A percentile compares a stretch with the other conserved stretches of the same genome.
Conservation (phyloP, 371 early-diverging fungal species). For the Phascolomyces articulosus region DNA sequence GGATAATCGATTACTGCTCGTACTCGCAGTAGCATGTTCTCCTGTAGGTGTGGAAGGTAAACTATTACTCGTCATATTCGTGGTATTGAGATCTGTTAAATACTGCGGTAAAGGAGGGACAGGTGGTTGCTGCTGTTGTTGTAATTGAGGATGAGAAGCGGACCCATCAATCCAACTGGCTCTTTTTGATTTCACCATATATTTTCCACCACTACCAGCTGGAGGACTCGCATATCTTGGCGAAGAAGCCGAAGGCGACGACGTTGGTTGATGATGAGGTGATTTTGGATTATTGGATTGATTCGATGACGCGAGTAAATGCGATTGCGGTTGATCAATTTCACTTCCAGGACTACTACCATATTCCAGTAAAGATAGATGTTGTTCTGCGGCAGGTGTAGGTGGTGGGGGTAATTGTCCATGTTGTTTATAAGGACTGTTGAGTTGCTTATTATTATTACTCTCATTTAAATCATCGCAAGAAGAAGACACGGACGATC, state of each 20-base stretch:
- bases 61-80: conserved; percentile 6
- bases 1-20: conserved; percentile 2
- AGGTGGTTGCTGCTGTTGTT: background rate
- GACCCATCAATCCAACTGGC: conserved; percentile 38
- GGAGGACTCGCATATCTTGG: conserved; percentile 36
- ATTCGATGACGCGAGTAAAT: conserved; percentile 7
- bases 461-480: conserved; percentile 18
- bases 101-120: conserved; percentile 1
- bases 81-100: background rate
- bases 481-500: conserved; percentile 30
- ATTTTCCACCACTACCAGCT: conserved; percentile 34
- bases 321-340: conserved; percentile 1
- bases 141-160: background rate
- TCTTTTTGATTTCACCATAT: conserved; percentile 38
- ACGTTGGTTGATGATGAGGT: conserved; percentile 8
- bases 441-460: background rate
- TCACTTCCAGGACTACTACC: conserved; percentile 26
- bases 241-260: conserved; percentile 10
- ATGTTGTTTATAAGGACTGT: conserved; percentile 3
- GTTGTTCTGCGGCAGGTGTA: background rate
- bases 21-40: background rate
- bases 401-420: conserved; percentile 7
- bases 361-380: conserved; percentile 16
- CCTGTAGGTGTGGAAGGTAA: conserved; percentile 21
- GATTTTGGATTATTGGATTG: conserved; percentile 8